phyloP scores from a whole-genome alignment of 306 rosid genomes.

The Parietaria judaica region DNA sequence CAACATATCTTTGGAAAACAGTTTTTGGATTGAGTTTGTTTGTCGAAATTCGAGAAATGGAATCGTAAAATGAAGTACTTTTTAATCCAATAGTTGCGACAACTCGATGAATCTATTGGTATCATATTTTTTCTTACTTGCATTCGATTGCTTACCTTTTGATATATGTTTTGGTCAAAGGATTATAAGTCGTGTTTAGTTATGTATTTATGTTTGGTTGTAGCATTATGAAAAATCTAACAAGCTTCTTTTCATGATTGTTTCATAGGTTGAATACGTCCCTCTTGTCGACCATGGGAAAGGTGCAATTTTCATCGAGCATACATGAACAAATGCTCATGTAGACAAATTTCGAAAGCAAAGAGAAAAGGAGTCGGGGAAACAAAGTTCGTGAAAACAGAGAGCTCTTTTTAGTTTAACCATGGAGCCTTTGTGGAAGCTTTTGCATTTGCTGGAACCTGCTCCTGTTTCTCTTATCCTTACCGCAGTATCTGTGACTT shows the following conservation, averaged over 20 bases:
- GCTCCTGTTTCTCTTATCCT: slow-evolving; percentile 71
- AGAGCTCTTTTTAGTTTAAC: slow-evolving; percentile 14
- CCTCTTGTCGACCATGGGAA: slow-evolving; percentile 38
- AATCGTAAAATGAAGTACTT: background rate
- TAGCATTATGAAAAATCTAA: background rate
- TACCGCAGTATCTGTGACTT: slow-evolving; percentile 89
- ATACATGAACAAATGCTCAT: slow-evolving; percentile 5
- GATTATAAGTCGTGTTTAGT: background rate
- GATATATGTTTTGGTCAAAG: no score
- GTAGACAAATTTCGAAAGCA: slow-evolving; percentile 11
- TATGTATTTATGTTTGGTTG: background rate
- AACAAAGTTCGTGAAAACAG: background rate
- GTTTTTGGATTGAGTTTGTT: background rate
- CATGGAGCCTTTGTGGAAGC: slow-evolving; percentile 84
- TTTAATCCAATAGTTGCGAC: background rate
- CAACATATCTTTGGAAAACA: no score
- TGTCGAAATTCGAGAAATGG: background rate
- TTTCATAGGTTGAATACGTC: slow-evolving; percentile 70
- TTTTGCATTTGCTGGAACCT: slow-evolving; percentile 80
- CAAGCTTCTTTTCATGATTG: background rate
- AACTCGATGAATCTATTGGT: background rate
- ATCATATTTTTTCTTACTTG: no score
- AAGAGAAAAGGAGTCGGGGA: background rate
- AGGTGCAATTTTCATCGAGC: slow-evolving; percentile 53
- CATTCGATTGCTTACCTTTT: no score